These are phyloP conservation scores for Solanum bulbocastanum DNA, from an alignment of 257 asterid genomes.

Conservation along the genomic window DNA sequence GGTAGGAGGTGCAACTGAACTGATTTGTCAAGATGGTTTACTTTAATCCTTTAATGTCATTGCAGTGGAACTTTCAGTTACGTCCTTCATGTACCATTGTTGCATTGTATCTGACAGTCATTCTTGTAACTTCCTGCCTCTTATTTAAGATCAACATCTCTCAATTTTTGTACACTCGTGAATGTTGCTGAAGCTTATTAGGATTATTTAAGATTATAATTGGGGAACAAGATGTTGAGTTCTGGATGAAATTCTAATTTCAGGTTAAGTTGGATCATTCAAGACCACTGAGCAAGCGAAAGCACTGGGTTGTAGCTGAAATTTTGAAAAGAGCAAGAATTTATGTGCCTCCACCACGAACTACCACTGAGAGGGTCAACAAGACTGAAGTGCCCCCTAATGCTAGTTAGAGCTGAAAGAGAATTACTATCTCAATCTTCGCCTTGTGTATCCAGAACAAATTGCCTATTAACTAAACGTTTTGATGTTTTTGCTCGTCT, in stretches of 20 bases:
- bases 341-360: constrained; percentile 31
- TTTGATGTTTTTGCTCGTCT: neutral
- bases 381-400: constrained; percentile 10
- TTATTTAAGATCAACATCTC: neutral
- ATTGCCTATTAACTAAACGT: neutral
- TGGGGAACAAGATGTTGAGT: neutral
- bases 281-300: constrained; percentile 79
- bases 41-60: neutral
- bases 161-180: neutral
- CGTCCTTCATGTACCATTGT: neutral
- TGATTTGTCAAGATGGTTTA: neutral
- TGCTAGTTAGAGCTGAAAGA: constrained; percentile 5
- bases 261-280: constrained; percentile 83
- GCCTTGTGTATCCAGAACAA: neutral
- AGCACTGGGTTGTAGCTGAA: constrained; percentile 70
- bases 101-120: neutral
- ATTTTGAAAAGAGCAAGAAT: constrained; percentile 71
- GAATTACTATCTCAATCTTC: neutral
- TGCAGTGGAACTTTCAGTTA: neutral
- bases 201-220: too few species aligned
- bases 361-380: neutral
- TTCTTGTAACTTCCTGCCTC: neutral
- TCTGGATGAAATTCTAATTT: neutral
- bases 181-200: neutral
- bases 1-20: neutral